Evolutionary conservation across 2,329 filamentous ascomycete species (phyloP).

Genomic region (Ophiocordyceps sinensis): DNA sequence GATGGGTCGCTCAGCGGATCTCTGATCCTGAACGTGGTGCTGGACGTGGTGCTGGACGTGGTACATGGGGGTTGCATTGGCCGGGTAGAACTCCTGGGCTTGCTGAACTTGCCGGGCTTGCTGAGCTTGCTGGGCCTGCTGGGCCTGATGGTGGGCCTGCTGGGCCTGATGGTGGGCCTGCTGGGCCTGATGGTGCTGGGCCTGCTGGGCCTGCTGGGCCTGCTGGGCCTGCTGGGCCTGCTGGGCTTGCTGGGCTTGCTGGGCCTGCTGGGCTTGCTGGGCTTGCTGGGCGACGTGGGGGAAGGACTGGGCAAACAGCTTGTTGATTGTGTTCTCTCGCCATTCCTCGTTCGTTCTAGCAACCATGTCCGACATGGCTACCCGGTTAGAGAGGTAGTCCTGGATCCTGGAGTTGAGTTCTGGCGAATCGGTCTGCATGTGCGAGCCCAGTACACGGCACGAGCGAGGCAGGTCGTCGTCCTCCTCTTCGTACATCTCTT

Average conservation of each 20-base stretch:
- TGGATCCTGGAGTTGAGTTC: conserved; percentile 49
- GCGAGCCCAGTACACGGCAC: conserved; percentile 47
- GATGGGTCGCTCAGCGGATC: neutral
- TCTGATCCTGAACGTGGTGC: too few species aligned
- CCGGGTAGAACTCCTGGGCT: conserved; percentile 4
- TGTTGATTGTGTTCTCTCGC: conserved; percentile 31
- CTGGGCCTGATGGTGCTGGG: too few species aligned
- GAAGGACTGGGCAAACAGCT: conserved; percentile 30
- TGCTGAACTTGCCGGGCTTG: too few species aligned
- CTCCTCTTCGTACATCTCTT: conserved; percentile 95
- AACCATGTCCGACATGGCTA: conserved; percentile 27
- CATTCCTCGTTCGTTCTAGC: conserved; percentile 20
- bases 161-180: too few species aligned
- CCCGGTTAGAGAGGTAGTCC: conserved; percentile 25
- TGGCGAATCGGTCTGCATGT: conserved; percentile 43
- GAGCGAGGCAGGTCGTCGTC: conserved; percentile 64
- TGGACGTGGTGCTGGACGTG: neutral
- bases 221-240: too few species aligned
- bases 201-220: too few species aligned
- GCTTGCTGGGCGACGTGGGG: conserved; percentile 19
- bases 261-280: too few species aligned
- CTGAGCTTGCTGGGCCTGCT: too few species aligned
- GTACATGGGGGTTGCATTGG: neutral
- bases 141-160: too few species aligned
- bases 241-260: too few species aligned